Evolutionary conservation across 2,329 filamentous ascomycete genomes (phyloP), one percentile per base, ranked within the genome.

Genomic region (Didymella segeticola): DNA sequence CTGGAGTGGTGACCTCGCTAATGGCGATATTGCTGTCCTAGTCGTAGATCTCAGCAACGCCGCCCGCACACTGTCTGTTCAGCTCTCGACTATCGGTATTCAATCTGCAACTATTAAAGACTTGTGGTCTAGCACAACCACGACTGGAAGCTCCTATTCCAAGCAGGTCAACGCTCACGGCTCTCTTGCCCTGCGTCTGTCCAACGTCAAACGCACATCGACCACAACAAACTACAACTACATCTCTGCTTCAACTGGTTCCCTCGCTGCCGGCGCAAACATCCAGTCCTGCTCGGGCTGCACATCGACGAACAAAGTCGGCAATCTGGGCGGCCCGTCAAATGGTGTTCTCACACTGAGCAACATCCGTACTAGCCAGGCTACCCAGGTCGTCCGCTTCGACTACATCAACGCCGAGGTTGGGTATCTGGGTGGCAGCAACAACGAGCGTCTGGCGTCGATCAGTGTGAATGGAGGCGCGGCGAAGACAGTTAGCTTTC

Each of bases 381-480:
- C 56, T 1, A 63, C 58, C 5, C 62, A 63, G 12, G 45, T 37
- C 11, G 56, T 64, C 7, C 54, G 43, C 4, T 57, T 64, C 15
- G 62, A 64, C 38, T 64, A 63, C 25, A 45, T 63, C 47, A 63
- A 64, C 42, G 52, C 48, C 8, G 53, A 64, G 9, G 54, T 64
- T 3, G 62, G 59, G 10, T 63, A 60, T 27, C 36, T 60, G 47
- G 58, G 58, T 2, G 62, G 58, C 11, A 38, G 33, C 9, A 63
- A 58, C 42, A 64, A 64, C 20, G 60, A 63, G 52, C 58, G 62
- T 5, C 8, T 61, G 19, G 62, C 62, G 12, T 43, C 56, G 3
- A 43, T 63, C 8, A 64, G 62, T 23, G 60, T 64, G 12, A 64
- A 64, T 14, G 62, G 62, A 2, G 62, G 60, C 11, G 30, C 56